Evolutionary conservation across 2,329 filamentous ascomycete species (phyloP).

Genomic region (Cercospora sp.): DNA sequence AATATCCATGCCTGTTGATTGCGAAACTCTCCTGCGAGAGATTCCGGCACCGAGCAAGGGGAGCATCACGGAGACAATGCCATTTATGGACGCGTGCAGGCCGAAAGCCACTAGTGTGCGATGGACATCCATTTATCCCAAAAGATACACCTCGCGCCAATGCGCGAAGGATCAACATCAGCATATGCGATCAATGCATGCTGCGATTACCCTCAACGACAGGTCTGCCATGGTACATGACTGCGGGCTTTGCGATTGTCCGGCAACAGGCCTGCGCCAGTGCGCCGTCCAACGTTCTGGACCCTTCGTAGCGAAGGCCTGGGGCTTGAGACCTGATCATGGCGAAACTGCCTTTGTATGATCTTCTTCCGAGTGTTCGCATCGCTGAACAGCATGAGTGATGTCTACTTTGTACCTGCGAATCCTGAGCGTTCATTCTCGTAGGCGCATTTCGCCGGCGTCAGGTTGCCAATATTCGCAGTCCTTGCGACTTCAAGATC

Average conservation of each 20-base stretch:
- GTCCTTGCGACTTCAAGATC: neutral
- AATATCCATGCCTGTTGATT: neutral
- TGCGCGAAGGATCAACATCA: neutral
- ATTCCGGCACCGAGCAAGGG: neutral
- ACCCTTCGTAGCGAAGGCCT: neutral
- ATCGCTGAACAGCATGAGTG: neutral
- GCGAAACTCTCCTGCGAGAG: neutral
- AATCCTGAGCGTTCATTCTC: neutral
- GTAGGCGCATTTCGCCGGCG: neutral
- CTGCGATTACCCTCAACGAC: neutral
- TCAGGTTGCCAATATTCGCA: neutral
- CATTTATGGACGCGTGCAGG: neutral
- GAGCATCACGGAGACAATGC: neutral
- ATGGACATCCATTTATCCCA: neutral
- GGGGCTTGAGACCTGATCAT: too few relatives aligned
- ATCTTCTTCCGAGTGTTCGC: neutral
- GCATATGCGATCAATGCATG: neutral
- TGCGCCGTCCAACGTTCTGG: neutral
- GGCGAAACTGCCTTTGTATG: neutral
- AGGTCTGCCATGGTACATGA: neutral
- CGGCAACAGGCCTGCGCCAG: neutral
- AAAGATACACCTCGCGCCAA: neutral
- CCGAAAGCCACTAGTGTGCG: neutral
- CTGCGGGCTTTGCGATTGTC: neutral
- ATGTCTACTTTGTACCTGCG: neutral